Evolutionary conservation across 2,329 filamentous ascomycete genomes (phyloP).

Genomic region (Penicillium rolfsii): DNA sequence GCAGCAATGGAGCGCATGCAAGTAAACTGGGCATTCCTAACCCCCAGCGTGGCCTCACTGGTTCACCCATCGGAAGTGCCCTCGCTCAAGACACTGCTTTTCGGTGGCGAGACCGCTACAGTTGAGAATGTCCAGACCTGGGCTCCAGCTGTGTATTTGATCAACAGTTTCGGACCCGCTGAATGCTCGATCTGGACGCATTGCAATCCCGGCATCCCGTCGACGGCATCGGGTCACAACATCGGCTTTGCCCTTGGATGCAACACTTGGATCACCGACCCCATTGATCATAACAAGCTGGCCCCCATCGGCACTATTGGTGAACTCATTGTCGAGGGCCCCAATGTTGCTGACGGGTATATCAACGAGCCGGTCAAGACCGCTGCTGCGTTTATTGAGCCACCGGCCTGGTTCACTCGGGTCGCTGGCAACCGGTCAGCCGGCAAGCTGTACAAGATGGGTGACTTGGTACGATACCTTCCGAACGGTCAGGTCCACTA

Average conservation of each 20-base stretch:
- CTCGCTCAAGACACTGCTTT: slow-evolving; percentile 21
- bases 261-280: slow-evolving; percentile 5
- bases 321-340: not conserved
- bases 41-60: not conserved
- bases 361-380: not conserved
- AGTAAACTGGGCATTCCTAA: not conserved
- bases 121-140: slow-evolving; percentile 23
- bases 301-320: not conserved
- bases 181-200: slow-evolving; percentile 15
- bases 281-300: slow-evolving; percentile 2
- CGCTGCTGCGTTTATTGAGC: not conserved
- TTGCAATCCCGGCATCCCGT: too few species aligned
- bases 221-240: not conserved
- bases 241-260: slow-evolving; percentile 1
- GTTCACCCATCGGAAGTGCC: slow-evolving; percentile 14
- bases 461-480: slow-evolving; percentile 22
- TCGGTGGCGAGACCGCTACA: slow-evolving; percentile 26
- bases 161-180: slow-evolving; percentile 27
- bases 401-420: not conserved
- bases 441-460: not conserved
- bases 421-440: not conserved
- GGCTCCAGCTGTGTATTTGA: slow-evolving; percentile 13
- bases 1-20: not conserved
- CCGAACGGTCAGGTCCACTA: slow-evolving; percentile 22
- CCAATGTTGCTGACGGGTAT: not conserved